Evolutionary conservation across 2,329 filamentous ascomycete species (phyloP).

Genomic region (Fusarium penzigii): DNA sequence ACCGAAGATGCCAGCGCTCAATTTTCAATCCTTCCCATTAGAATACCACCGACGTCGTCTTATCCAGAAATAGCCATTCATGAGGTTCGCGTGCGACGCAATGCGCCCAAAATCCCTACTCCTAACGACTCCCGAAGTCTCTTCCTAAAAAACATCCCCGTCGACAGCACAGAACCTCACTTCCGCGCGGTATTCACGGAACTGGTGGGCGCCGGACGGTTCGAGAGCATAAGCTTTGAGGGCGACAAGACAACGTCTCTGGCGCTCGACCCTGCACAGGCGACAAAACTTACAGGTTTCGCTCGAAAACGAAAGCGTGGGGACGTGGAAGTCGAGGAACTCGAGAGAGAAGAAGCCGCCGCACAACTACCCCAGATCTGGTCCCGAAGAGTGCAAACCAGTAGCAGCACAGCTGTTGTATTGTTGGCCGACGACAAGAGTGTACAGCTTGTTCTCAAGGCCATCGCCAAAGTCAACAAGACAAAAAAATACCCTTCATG

Average conservation of each 20-base stretch:
- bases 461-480: constrained; percentile 62
- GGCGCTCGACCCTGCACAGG: constrained; percentile 52
- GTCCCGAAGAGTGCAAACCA: constrained; percentile 68
- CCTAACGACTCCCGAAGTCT: constrained; percentile 75
- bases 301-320: constrained; percentile 44
- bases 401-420: constrained; percentile 78
- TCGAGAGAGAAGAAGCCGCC: constrained; percentile 56
- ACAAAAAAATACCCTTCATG: constrained; percentile 65
- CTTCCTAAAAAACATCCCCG: constrained; percentile 87
- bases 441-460: constrained; percentile 75
- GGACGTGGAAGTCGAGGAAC: constrained; percentile 57
- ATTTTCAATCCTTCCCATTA: constrained; percentile 70
- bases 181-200: constrained; percentile 74
- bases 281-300: constrained; percentile 37
- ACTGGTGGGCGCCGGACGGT: constrained; percentile 74
- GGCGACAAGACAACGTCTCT: constrained; percentile 49
- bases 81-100: constrained; percentile 83
- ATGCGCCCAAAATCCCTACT: constrained; percentile 76
- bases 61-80: constrained; percentile 67
- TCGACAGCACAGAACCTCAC: constrained; percentile 77
- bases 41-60: constrained; percentile 63
- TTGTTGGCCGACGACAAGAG: constrained; percentile 82
- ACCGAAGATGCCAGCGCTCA: constrained; percentile 43
- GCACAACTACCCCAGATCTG: constrained; percentile 70
- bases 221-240: constrained; percentile 79